Evolutionary conservation across 2,329 filamentous ascomycete genomes (phyloP).

Genomic region (Truncatella angustata): DNA sequence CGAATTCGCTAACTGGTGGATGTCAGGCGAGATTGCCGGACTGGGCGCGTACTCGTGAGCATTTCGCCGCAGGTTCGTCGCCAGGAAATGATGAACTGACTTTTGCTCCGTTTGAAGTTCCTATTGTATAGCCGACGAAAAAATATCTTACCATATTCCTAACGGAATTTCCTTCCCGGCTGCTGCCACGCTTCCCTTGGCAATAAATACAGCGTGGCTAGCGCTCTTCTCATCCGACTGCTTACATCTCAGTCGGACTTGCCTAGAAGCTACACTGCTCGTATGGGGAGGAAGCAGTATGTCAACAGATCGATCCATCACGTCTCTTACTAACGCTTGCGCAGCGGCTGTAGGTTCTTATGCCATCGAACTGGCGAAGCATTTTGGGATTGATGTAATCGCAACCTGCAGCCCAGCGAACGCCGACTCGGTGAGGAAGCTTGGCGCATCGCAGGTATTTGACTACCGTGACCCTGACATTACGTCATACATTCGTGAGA

Average conservation of each 20-base stretch:
- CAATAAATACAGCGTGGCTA: background rate
- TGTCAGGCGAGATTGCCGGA: background rate
- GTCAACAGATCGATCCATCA: background rate
- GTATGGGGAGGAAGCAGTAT: background rate
- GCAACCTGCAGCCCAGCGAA: constrained; percentile 1
- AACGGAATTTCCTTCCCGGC: background rate
- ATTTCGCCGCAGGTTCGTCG: too few species aligned
- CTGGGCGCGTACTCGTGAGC: background rate
- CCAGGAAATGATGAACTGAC: too few species aligned
- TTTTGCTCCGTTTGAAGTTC: too few species aligned
- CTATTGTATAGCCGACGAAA: background rate
- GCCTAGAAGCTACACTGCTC: background rate
- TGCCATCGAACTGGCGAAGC: background rate
- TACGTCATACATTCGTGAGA: background rate
- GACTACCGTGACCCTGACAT: background rate
- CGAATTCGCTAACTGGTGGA: too few species aligned
- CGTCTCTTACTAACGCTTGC: background rate
- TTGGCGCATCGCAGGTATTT: background rate
- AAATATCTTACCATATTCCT: background rate
- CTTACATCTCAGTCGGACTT: background rate
- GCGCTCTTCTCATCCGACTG: background rate
- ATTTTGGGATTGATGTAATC: background rate
- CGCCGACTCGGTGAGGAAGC: background rate
- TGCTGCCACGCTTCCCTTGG: background rate
- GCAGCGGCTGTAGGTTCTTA: background rate